Evolutionary conservation across 129 eudicot species (phyloP).

Genomic region (Flaveria robusta): DNA sequence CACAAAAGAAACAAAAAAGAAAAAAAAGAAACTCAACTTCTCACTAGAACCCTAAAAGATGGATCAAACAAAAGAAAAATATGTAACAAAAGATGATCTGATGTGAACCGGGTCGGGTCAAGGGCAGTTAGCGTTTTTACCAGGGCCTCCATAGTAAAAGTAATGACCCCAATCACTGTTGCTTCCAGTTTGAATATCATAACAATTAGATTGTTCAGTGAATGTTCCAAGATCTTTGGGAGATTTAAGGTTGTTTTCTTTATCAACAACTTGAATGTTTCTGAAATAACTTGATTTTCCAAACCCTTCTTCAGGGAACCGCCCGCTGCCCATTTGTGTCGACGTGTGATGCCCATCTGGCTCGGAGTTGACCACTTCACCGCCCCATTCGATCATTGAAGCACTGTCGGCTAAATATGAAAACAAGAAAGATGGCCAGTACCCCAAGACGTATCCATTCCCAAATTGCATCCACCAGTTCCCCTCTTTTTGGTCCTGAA

Average conservation of each 20-base stretch:
- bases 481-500: conserved; percentile 85
- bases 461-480: conserved; percentile 99
- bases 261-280: conserved; percentile 82
- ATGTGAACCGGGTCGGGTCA: conserved; percentile 30
- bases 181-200: conserved; percentile 78
- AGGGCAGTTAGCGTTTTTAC: conserved; percentile 73
- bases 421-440: conserved; percentile 86
- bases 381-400: conserved; percentile 95
- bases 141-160: conserved; percentile 94
- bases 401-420: conserved; percentile 79
- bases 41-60: conserved; percentile 50
- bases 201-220: conserved; percentile 89
- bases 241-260: conserved; percentile 71
- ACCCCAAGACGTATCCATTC: conserved; percentile 72
- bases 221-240: conserved; percentile 81
- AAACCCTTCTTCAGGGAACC: conserved; percentile 88
- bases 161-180: conserved; percentile 90
- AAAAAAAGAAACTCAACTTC: conserved; percentile 39
- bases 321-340: conserved; percentile 95
- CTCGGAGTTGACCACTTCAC: conserved; percentile 79
- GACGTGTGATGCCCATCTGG: conserved; percentile 81
- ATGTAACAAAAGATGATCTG: conserved; percentile 37
- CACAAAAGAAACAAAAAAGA: conserved; percentile 21
- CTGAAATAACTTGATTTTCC: conserved; percentile 81
- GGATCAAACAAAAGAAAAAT: conserved; percentile 35